phyloP scores from a whole-genome alignment of 2,329 filamentous ascomycete genomes.

The Pestalotiopsis sp. region DNA sequence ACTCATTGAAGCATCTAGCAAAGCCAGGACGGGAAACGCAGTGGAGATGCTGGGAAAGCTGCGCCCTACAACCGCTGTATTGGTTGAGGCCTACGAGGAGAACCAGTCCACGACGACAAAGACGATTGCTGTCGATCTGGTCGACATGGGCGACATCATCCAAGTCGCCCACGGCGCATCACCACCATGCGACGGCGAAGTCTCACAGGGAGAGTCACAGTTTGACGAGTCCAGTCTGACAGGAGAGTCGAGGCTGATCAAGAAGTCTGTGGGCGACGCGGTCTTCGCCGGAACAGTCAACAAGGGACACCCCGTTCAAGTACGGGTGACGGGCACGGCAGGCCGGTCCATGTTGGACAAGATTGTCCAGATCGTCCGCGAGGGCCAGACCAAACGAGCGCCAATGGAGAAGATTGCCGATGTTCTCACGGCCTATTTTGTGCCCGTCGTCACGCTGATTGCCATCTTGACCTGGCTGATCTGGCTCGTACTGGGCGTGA shows the following conservation, averaged over 20 bases:
- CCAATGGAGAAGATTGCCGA: conserved; percentile 78
- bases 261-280: conserved; percentile 63
- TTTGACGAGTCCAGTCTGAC: conserved; percentile 94
- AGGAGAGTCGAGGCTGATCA: conserved; percentile 71
- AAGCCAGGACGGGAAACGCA: conserved; percentile 86
- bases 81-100: conserved; percentile 46
- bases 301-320: conserved; percentile 63
- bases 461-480: conserved; percentile 72
- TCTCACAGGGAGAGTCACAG: conserved; percentile 63
- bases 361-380: conserved; percentile 75
- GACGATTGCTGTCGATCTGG: conserved; percentile 62
- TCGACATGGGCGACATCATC: conserved; percentile 76
- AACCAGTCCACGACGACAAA: neutral
- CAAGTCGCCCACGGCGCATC: conserved; percentile 78
- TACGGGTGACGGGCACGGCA: conserved; percentile 65
- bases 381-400: conserved; percentile 75
- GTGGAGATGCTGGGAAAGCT: conserved; percentile 79
- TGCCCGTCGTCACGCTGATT: conserved; percentile 70
- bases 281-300: conserved; percentile 79
- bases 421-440: conserved; percentile 74
- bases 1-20: conserved; percentile 87
- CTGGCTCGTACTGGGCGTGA: conserved; percentile 69
- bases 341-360: conserved; percentile 79
- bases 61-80: conserved; percentile 73
- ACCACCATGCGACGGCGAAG: conserved; percentile 78